A percentile compares a stretch with the other conserved stretches of the same genome.
These are phyloP conservation scores for Akanthomyces lecanii DNA, from an alignment of 2,329 filamentous ascomycete genomes.

Conservation along the genomic window DNA sequence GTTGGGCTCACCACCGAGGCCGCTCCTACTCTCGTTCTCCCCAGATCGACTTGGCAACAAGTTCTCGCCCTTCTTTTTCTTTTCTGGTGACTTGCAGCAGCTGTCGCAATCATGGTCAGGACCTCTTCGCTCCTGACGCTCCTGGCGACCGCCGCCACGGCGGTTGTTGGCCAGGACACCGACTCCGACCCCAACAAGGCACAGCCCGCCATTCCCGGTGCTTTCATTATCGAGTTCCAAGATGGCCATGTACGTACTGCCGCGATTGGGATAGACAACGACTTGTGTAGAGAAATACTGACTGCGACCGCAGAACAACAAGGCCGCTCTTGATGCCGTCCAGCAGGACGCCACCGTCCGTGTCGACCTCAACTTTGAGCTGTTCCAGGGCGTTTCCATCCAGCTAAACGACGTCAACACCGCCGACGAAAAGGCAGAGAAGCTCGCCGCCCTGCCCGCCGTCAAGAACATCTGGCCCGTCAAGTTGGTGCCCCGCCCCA, in stretches of 20 bases:
- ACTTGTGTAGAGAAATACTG: not conserved
- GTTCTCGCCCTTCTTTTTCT: not conserved
- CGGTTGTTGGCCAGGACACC: conserved; percentile 15
- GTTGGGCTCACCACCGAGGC: not conserved
- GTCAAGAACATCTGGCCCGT: conserved; percentile 50
- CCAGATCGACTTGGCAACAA: conserved; percentile 1
- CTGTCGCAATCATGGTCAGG: conserved; percentile 33
- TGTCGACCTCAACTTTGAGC: conserved; percentile 45
- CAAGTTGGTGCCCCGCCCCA: conserved; percentile 38
- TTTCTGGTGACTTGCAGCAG: not conserved
- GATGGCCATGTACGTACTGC: conserved; percentile 39
- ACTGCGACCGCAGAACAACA: conserved; percentile 25
- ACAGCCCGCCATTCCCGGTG: conserved; percentile 37
- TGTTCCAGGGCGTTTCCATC: conserved; percentile 53
- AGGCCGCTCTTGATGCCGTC: conserved; percentile 36
- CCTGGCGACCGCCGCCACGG: conserved; percentile 31
- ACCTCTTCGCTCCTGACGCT: conserved; percentile 32
- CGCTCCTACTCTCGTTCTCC: not conserved
- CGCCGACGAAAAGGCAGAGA: conserved; percentile 38
- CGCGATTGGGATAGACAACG: not conserved
- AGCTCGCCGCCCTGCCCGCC: conserved; percentile 38
- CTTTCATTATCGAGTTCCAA: conserved; percentile 52
- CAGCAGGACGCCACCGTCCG: conserved; percentile 39
- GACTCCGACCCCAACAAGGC: not conserved
- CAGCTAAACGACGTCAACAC: conserved; percentile 45